Conservation (phyloP, 2,329 filamentous ascomycete species). For the Immersiporthe knoxdaviesiana region DNA sequence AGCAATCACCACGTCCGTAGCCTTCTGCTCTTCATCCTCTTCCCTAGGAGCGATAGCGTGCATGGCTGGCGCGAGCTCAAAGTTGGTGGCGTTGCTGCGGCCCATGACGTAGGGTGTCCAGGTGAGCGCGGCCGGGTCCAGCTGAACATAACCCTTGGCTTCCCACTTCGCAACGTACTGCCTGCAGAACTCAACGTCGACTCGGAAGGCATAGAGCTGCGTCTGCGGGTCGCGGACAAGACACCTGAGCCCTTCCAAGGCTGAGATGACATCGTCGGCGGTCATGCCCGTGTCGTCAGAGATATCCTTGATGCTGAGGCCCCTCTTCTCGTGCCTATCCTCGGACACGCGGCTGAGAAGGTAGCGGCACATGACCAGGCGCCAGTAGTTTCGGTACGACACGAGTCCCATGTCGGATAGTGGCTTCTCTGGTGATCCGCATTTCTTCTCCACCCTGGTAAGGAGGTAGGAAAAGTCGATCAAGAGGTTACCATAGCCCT, state of each 20-base stretch:
- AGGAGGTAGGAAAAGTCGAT: slow-evolving; percentile 99
- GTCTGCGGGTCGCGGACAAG: slow-evolving; percentile 89
- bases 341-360: slow-evolving; percentile 62
- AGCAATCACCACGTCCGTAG: slow-evolving; percentile 37
- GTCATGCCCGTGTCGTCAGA: slow-evolving; percentile 94
- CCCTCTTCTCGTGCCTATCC: slow-evolving; percentile 46
- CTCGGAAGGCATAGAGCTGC: slow-evolving; percentile 83
- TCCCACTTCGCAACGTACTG: slow-evolving; percentile 91
- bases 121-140: slow-evolving; percentile 78
- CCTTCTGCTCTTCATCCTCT: slow-evolving; percentile 61
- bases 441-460: slow-evolving; percentile 89
- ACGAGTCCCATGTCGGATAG: slow-evolving; percentile 97
- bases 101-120: slow-evolving; percentile 99
- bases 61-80: slow-evolving; percentile 78
- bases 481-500: slow-evolving; percentile 93
- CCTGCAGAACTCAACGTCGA: slow-evolving; percentile 83
- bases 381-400: slow-evolving; percentile 97
- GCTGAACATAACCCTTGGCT: slow-evolving; percentile 81
- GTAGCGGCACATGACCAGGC: slow-evolving; percentile 83
- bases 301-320: slow-evolving; percentile 67
- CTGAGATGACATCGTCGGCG: slow-evolving; percentile 92
- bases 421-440: slow-evolving; percentile 94
- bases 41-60: slow-evolving; percentile 88
- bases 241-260: slow-evolving; percentile 85
- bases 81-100: slow-evolving; percentile 77